Conservation (phyloP, 2,329 filamentous ascomycete species). For the Epicoccum nigrum region DNA sequence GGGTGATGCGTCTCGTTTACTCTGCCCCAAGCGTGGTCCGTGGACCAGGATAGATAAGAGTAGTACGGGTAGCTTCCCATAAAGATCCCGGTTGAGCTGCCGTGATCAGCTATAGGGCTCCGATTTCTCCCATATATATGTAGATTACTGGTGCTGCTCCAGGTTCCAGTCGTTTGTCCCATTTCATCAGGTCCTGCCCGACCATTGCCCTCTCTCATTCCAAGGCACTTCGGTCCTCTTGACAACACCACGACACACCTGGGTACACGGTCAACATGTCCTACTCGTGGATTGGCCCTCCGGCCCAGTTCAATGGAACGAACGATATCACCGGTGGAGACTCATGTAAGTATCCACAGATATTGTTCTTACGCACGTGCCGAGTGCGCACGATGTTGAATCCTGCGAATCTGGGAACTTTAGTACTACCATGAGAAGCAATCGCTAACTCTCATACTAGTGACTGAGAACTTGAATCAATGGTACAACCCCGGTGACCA, state of each 20-base stretch:
- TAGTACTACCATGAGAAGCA: not conserved
- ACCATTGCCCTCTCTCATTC: constrained; percentile 13
- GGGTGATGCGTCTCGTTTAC: constrained; percentile 44
- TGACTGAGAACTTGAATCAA: constrained; percentile 87
- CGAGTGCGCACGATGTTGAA: constrained; percentile 4
- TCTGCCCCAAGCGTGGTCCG: constrained; percentile 42
- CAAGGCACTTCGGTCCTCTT: constrained; percentile 13
- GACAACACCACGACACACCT: constrained; percentile 14
- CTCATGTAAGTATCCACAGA: constrained; percentile 67
- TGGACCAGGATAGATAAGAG: constrained; percentile 48
- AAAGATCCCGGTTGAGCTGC: constrained; percentile 39
- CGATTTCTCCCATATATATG: constrained; percentile 36
- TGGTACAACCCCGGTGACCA: constrained; percentile 92
- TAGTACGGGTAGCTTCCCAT: constrained; percentile 39
- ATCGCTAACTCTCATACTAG: constrained; percentile 55
- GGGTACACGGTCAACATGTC: constrained; percentile 50
- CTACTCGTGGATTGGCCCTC: constrained; percentile 56
- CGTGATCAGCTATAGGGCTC: constrained; percentile 39
- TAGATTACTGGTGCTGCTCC: constrained; percentile 42
- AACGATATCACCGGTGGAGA: constrained; percentile 72
- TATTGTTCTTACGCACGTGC: constrained; percentile 29
- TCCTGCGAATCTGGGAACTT: not conserved
- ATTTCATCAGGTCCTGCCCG: constrained; percentile 21
- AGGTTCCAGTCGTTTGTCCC: constrained; percentile 18
- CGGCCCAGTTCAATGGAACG: constrained; percentile 58